Percentiles rank a stretch among this genome's conserved stretches.
Evolutionary conservation across 805 yeast species (phyloP).

Genomic region (Nakazawaea holstii): DNA sequence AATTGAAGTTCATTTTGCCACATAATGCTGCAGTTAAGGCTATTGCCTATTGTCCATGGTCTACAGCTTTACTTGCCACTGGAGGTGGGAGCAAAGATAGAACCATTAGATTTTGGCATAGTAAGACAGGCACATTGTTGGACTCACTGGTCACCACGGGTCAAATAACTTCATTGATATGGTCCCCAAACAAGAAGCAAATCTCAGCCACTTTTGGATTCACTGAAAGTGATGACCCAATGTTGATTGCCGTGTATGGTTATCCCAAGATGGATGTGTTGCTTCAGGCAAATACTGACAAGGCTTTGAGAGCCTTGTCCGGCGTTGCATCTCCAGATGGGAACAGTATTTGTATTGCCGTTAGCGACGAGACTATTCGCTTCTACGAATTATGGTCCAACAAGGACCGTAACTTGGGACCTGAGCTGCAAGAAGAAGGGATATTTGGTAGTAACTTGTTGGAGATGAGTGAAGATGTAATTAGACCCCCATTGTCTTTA

Average conservation of each 20-base stretch:
- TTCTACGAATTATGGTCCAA: constrained; percentile 67
- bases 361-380: constrained; percentile 73
- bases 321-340: constrained; percentile 65
- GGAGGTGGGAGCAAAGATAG: constrained; percentile 89
- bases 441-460: constrained; percentile 52
- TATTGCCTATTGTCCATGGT: constrained; percentile 88
- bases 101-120: constrained; percentile 82
- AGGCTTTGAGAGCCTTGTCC: constrained; percentile 56
- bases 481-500: background rate
- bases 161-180: constrained; percentile 73
- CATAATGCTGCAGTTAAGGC: constrained; percentile 92
- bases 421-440: constrained; percentile 37
- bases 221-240: constrained; percentile 46
- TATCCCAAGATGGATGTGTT: constrained; percentile 58
- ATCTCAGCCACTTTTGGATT: constrained; percentile 81
- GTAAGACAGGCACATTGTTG: constrained; percentile 68
- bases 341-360: constrained; percentile 61
- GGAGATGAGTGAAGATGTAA: constrained; percentile 54
- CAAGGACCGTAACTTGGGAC: constrained; percentile 22
- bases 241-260: constrained; percentile 53
- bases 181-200: constrained; percentile 66
- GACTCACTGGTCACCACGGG: constrained; percentile 52
- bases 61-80: constrained; percentile 71
- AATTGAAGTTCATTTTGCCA: constrained; percentile 40
- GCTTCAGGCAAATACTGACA: constrained; percentile 42